Evolutionary conservation across 2,329 filamentous ascomycete genomes (phyloP), one percentile per base, ranked within the genome.

Genomic region (Tolypocladium sp.): DNA sequence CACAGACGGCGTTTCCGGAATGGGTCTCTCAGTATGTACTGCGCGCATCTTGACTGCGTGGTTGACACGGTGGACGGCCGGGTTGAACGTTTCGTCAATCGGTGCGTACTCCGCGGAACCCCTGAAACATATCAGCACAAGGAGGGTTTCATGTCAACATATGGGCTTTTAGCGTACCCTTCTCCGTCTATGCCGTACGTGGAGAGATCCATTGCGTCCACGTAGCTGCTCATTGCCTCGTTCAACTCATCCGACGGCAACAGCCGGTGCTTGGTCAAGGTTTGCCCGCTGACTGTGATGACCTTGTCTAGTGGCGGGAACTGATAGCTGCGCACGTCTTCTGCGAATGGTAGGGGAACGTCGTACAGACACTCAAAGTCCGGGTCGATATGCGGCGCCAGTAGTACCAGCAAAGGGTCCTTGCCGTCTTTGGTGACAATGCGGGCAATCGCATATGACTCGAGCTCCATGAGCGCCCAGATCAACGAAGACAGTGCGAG

Each of bases 301-400:
- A 97, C 88, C 62, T 85, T 89, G 70, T 96, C 92, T 13, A 99
- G 77, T 0, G 93, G 91, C 7, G 94, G 92, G 65, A 99, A 99
- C 60, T 87, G 88, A 71, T 97, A 97, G n/a, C 82, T 82, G 41
- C 94, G 85, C 55, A 97, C 80, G 69, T 99, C 94, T 76, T 99
- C 94, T 2, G 91, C 88, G 68, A 97, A 99, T 0, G 94, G 94
- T 7, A 97, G 79, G 41, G 94, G 91, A 1, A 95, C 82, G 69
- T 99, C 94, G 63, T 96, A 86, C 2, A 99, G 79, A 66, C 90
- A 93, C 71, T 97, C 92, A 63, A 90, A 85, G 33, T 90, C 87
- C 2, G 82, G 78, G 62, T 95, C 90, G 60, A 96, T 86, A 25
- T 85, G 82, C 3, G 94, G 94, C 6, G 89, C 87, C 51, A 99